Evolutionary conservation across 306 rosid species (phyloP).

Genomic region (Senna tora): DNA sequence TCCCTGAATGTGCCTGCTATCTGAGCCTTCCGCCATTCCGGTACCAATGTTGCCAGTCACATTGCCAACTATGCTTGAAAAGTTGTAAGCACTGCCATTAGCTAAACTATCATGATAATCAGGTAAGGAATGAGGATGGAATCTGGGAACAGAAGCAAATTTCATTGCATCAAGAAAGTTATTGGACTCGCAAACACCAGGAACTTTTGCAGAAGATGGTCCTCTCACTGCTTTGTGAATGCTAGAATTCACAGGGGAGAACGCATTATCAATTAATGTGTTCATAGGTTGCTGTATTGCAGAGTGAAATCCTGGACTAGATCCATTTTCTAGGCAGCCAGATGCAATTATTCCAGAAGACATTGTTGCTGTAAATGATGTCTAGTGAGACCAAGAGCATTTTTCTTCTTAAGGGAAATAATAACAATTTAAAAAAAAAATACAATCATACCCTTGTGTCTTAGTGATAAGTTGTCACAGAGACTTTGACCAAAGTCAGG

Average conservation of each 20-base stretch:
- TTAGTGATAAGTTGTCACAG: conserved; percentile 48
- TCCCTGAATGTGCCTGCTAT: conserved; percentile 52
- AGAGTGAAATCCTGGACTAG: conserved; percentile 58
- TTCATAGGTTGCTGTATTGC: conserved; percentile 46
- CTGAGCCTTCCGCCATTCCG: conserved; percentile 53
- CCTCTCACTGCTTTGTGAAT: conserved; percentile 51
- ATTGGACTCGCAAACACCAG: conserved; percentile 46
- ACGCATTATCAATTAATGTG: conserved; percentile 50
- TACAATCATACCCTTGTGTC: conserved; percentile 48
- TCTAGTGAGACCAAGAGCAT: conserved; percentile 34
- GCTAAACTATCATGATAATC: conserved; percentile 60
- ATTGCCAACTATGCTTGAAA: conserved; percentile 42
- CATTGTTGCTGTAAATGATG: conserved; percentile 40
- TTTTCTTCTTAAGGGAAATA: conserved; percentile 16
- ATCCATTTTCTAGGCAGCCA: conserved; percentile 48
- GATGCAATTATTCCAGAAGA: conserved; percentile 54
- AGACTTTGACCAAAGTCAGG: conserved; percentile 51
- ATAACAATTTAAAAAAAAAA: not conserved
- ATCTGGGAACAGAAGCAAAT: conserved; percentile 50
- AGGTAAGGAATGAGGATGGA: conserved; percentile 73
- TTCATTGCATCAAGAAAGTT: conserved; percentile 51
- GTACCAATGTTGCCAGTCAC: conserved; percentile 47
- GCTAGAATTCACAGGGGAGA: conserved; percentile 52
- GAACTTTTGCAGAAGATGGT: conserved; percentile 45
- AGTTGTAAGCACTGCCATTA: conserved; percentile 52